Conservation (phyloP, 495 filamentous ascomycete genomes). For the Hyaloscypha hepaticicola region DNA sequence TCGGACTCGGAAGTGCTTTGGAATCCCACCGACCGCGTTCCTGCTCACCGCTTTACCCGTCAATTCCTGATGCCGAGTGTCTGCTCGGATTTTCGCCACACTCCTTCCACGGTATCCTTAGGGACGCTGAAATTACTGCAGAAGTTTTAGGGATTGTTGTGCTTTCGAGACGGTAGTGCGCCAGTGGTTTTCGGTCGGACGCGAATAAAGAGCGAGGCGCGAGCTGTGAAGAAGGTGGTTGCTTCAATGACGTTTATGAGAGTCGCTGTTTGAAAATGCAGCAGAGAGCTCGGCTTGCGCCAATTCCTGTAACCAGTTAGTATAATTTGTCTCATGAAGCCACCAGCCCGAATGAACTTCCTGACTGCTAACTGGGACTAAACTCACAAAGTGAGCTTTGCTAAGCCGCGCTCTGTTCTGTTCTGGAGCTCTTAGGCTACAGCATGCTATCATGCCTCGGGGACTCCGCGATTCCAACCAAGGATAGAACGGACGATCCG, state of each 20-base stretch:
- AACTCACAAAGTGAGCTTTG: background rate
- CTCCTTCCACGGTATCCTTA: constrained; percentile 16
- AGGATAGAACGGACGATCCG: background rate
- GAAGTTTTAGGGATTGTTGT: background rate
- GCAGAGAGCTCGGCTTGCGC: background rate
- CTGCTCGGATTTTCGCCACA: background rate
- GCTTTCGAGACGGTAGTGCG: constrained; percentile 3
- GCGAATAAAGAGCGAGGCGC: constrained; percentile 1
- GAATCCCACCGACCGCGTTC: background rate
- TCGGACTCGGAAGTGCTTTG: background rate
- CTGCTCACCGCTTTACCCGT: background rate
- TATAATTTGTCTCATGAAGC: background rate
- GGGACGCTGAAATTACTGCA: constrained; percentile 4
- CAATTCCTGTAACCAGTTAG: background rate
- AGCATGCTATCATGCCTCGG: background rate
- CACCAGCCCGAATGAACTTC: background rate
- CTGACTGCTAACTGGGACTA: background rate
- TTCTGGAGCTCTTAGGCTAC: background rate
- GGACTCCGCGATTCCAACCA: constrained; percentile 1
- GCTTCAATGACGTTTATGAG: background rate
- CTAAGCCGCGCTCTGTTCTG: background rate
- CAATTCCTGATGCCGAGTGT: background rate
- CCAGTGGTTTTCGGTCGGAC: constrained; percentile 4
- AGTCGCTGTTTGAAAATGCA: background rate
- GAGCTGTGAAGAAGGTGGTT: background rate